Percentiles rank a stretch among this genome's conserved stretches.
Conservation (phyloP, 495 filamentous ascomycete species). For the Penicillium diatomitis region DNA sequence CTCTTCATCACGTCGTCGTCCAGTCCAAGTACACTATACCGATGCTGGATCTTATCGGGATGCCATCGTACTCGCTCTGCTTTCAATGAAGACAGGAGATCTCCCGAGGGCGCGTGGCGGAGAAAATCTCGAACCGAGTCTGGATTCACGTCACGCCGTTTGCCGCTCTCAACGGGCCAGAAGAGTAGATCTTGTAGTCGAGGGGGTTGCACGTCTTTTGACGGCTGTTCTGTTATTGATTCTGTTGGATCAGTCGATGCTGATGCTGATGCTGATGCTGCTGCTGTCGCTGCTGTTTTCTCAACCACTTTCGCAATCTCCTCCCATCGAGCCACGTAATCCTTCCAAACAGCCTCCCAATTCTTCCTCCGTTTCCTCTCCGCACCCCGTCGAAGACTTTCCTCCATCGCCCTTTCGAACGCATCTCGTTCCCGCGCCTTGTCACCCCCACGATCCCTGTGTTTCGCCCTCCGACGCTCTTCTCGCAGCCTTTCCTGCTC, state of each 20-base stretch:
- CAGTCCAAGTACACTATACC: slow-evolving; percentile 56
- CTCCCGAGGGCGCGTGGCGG: slow-evolving; percentile 33
- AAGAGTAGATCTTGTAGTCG: slow-evolving; percentile 45
- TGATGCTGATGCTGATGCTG: too few species aligned
- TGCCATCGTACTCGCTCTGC: slow-evolving; percentile 88
- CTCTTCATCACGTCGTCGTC: slow-evolving; percentile 61
- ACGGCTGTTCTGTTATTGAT: not conserved
- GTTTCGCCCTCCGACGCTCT: slow-evolving; percentile 40
- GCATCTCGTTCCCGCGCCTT: slow-evolving; percentile 20
- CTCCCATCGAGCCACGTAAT: slow-evolving; percentile 58
- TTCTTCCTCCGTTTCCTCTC: slow-evolving; percentile 39
- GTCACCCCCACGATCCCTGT: slow-evolving; percentile 30
- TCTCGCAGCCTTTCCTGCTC: slow-evolving; percentile 55
- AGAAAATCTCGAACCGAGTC: slow-evolving; percentile 59
- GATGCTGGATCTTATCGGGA: slow-evolving; percentile 96
- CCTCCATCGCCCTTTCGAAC: slow-evolving; percentile 41
- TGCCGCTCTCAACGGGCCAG: slow-evolving; percentile 71
- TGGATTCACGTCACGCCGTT: slow-evolving; percentile 47
- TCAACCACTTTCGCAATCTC: slow-evolving; percentile 31
- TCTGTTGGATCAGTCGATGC: too few species aligned
- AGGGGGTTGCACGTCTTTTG: not conserved
- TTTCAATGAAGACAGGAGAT: slow-evolving; percentile 58
- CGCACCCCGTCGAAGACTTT: slow-evolving; percentile 42
- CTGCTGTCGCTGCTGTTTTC: not conserved
- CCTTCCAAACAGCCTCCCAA: slow-evolving; percentile 50